These are phyloP conservation scores for Hyaloscypha finlandica DNA, from an alignment of 495 filamentous ascomycete species.

Conservation along the genomic window DNA sequence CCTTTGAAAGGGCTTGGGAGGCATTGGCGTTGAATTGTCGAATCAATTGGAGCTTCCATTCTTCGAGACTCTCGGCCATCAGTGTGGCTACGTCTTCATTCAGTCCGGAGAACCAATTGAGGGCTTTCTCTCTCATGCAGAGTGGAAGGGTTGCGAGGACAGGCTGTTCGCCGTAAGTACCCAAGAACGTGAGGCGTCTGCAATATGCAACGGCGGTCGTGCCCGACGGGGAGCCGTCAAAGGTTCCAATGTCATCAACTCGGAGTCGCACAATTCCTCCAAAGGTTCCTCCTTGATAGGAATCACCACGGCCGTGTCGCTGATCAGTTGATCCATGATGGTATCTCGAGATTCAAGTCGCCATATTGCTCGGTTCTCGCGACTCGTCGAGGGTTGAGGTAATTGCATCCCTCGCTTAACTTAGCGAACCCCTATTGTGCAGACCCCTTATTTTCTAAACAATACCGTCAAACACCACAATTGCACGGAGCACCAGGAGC, in stretches of 20 bases:
- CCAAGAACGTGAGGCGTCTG: background rate
- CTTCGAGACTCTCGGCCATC: background rate
- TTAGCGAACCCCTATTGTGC: background rate
- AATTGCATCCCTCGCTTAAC: background rate
- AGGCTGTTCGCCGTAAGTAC: background rate
- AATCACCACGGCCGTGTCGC: too few relatives aligned
- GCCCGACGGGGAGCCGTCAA: background rate
- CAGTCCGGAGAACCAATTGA: background rate
- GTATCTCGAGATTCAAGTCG: too few relatives aligned
- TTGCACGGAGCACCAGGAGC: too few relatives aligned
- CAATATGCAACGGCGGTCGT: background rate
- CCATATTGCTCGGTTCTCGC: too few relatives aligned
- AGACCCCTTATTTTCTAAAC: background rate
- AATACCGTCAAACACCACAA: slow-evolving; percentile 1
- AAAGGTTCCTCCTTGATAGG: too few relatives aligned
- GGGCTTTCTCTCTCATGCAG: background rate
- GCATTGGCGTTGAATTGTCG: slow-evolving; percentile 1
- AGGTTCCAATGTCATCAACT: too few relatives aligned
- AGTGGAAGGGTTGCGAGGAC: background rate
- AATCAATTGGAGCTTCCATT: background rate
- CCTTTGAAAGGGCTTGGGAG: background rate
- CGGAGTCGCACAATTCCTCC: too few relatives aligned
- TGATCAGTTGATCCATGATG: too few relatives aligned
- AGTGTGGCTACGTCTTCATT: background rate
- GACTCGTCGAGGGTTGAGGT: background rate